Percentiles rank a stretch among this genome's conserved stretches.
Conservation (phyloP, 1,284 basidiomycete species). For the Cutaneotrichosporon spelunceum region DNA sequence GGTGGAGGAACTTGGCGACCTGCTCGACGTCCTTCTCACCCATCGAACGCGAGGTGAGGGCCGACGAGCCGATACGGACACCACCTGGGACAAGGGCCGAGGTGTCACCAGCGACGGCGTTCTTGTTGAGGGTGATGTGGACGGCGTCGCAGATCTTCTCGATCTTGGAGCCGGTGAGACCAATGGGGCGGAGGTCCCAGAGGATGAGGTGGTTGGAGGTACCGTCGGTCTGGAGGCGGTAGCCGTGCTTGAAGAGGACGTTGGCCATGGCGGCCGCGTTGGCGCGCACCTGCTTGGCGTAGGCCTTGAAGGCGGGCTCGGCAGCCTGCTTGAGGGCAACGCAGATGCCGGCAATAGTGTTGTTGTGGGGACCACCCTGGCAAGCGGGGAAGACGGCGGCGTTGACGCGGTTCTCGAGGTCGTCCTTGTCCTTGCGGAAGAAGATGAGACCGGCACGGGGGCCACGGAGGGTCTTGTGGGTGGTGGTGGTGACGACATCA, state of each 20-base stretch:
- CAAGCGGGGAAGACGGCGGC: slow-evolving; percentile 99
- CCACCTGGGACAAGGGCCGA: slow-evolving; percentile 96
- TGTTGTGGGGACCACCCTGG: slow-evolving; percentile 99
- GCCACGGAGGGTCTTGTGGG: slow-evolving; percentile 98
- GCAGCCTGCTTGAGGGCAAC: slow-evolving; percentile 92
- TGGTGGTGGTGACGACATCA: slow-evolving; percentile 95
- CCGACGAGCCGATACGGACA: slow-evolving; percentile 92
- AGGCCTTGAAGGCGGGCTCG: slow-evolving; percentile 84
- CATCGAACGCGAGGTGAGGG: slow-evolving; percentile 94
- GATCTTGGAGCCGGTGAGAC: slow-evolving; percentile 94
- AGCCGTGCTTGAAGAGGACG: slow-evolving; percentile 70
- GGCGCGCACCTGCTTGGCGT: slow-evolving; percentile 90
- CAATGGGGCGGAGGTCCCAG: slow-evolving; percentile 94
- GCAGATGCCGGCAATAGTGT: slow-evolving; percentile 94
- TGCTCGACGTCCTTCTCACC: slow-evolving; percentile 71
- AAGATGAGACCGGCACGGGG: slow-evolving; percentile 98
- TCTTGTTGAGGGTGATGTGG: slow-evolving; percentile 88
- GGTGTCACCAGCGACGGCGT: slow-evolving; percentile 25
- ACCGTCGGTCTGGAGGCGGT: slow-evolving; percentile 95
- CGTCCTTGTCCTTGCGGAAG: slow-evolving; percentile 91
- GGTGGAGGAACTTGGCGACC: slow-evolving; percentile 89
- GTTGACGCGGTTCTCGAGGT: slow-evolving; percentile 94
- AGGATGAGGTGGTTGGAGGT: slow-evolving; percentile 98
- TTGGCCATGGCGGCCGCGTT: slow-evolving; percentile 76
- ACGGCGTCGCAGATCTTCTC: slow-evolving; percentile 97